Conservation (phyloP, 768 basidiomycete genomes). For the Auricularia sp. region DNA sequence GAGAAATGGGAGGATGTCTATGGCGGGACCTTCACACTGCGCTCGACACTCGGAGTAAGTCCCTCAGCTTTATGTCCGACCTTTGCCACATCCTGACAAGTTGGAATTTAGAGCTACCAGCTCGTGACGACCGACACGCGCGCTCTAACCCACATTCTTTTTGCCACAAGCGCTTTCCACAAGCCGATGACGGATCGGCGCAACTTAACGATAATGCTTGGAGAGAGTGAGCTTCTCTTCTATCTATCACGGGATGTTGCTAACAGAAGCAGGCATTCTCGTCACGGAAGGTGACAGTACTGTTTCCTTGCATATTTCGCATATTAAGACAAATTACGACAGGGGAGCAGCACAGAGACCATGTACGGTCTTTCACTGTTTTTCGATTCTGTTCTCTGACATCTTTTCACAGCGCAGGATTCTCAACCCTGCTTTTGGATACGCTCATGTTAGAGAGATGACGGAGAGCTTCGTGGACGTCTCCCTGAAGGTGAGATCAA, state of each 20-base stretch:
- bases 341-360: not conserved
- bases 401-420: not conserved
- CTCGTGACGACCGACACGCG: constrained; percentile 52
- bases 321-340: not conserved
- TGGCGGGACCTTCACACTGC: not conserved
- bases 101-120: constrained; percentile 14
- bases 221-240: constrained; percentile 11
- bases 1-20: not conserved
- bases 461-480: constrained; percentile 43
- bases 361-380: not conserved
- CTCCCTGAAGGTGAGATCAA: not conserved
- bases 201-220: constrained; percentile 32
- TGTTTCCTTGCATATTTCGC: no score
- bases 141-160: constrained; percentile 55
- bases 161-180: constrained; percentile 43
- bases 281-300: constrained; percentile 15
- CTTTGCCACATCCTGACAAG: not conserved
- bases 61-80: not conserved
- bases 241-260: not conserved
- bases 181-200: constrained; percentile 38
- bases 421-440: constrained; percentile 58
- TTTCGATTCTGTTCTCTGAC: not conserved
- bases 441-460: constrained; percentile 45
- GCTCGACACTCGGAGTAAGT: not conserved
- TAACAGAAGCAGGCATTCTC: not conserved